A percentile compares a stretch with the other conserved stretches of the same genome.
These are phyloP conservation scores for Saccharomyces hybrid DNA, from an alignment of 1,139 yeast genomes.

Conservation along the genomic window DNA sequence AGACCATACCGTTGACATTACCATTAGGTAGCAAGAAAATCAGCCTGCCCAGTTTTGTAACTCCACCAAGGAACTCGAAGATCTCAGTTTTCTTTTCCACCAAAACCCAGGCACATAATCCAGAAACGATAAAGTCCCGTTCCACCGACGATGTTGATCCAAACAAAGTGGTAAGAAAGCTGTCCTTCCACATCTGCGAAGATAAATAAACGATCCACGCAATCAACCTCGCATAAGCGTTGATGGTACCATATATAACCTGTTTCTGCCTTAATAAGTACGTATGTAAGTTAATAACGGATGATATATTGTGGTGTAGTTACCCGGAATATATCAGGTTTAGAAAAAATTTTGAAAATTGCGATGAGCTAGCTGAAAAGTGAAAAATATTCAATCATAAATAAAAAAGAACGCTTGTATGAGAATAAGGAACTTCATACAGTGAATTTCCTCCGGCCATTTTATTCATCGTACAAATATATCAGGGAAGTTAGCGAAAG, in stretches of 20 bases:
- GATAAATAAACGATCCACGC: slow-evolving; percentile 2
- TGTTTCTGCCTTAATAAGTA: no score
- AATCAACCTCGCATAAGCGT: not conserved
- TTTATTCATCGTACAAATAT: not conserved
- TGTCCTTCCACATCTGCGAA: slow-evolving; percentile 14
- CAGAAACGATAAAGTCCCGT: slow-evolving; percentile 5
- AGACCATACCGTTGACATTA: slow-evolving; percentile 11
- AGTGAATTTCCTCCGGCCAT: not conserved
- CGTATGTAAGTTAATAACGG: not conserved
- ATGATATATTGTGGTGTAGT: no score
- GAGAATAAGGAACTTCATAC: not conserved
- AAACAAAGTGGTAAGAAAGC: slow-evolving; percentile 18
- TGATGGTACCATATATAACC: no score
- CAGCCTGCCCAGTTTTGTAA: slow-evolving; percentile 15
- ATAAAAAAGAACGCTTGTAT: not conserved
- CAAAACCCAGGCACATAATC: not conserved
- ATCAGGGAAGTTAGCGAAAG: no score
- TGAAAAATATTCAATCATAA: not conserved
- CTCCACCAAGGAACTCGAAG: slow-evolving; percentile 20
- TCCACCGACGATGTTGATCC: slow-evolving; percentile 20
- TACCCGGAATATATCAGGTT: no score
- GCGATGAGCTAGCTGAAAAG: not conserved
- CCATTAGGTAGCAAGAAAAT: slow-evolving; percentile 11
- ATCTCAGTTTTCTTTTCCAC: slow-evolving; percentile 13
- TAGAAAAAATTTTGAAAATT: not conserved